Conservation (phyloP, 2,329 filamentous ascomycete species). For the Epichloe sp. region DNA sequence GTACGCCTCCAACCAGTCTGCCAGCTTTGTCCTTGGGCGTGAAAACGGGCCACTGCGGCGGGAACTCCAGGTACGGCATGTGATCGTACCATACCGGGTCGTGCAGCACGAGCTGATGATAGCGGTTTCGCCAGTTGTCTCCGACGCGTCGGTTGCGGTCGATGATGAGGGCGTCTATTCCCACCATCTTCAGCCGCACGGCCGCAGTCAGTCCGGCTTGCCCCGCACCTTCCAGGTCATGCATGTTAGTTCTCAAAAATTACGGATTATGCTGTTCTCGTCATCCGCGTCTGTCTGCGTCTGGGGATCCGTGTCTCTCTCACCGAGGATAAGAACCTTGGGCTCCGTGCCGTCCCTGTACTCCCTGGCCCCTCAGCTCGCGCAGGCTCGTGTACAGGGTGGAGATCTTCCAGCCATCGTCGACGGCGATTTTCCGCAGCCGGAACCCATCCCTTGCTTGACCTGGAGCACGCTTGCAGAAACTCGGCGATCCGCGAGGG, state of each 20-base stretch:
- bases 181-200: slow-evolving; percentile 46
- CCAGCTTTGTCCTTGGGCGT: slow-evolving; percentile 62
- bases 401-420: slow-evolving; percentile 44
- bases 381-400: slow-evolving; percentile 48
- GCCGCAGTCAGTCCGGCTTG: slow-evolving; percentile 46
- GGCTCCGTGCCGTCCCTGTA: slow-evolving; percentile 37
- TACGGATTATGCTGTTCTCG: too few relatives aligned
- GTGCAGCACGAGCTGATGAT: slow-evolving; percentile 53
- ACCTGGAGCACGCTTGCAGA: slow-evolving; percentile 18
- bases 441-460: slow-evolving; percentile 24
- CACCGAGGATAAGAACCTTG: slow-evolving; percentile 48
- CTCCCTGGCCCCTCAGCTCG: slow-evolving; percentile 35
- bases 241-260: too few relatives aligned
- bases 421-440: slow-evolving; percentile 30
- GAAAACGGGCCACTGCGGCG: slow-evolving; percentile 53
- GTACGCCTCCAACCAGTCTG: slow-evolving; percentile 55
- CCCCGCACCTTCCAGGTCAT: slow-evolving; percentile 44
- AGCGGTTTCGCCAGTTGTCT: slow-evolving; percentile 51
- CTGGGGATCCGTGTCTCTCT: not conserved
- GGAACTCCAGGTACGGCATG: slow-evolving; percentile 52
- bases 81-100: slow-evolving; percentile 51
- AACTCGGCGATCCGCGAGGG: slow-evolving; percentile 26
- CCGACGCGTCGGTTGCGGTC: slow-evolving; percentile 45
- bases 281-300: too few relatives aligned
- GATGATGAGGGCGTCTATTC: slow-evolving; percentile 41